Base-by-base conservation (phyloP, 23 red algal species). In the Gracilaria domingensis region DNA sequence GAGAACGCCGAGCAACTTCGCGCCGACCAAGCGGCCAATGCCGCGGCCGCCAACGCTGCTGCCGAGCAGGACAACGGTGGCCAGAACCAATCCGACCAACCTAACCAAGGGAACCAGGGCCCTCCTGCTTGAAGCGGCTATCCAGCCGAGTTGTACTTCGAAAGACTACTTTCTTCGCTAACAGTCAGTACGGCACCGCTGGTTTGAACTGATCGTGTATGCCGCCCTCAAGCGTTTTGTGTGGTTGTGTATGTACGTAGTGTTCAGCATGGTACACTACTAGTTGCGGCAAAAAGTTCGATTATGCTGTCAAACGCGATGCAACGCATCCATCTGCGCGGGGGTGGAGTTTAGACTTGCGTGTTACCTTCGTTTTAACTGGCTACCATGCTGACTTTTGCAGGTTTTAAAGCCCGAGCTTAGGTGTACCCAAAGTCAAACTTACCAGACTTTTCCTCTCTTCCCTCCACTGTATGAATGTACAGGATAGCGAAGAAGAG, bases 1-100 rank as follows among this genome's bases (percentile, higher is more conserved):
- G 94, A 95, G 32, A 92, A 98, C 44, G 73, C 88, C n/a, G 96
- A 84, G 54, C 93, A 98, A 39, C 91, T 94, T 34, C 82, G 80
- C 1, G 85, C 87, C 8, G 87, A 90, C 50, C 71, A 65, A 60
- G 79, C 73, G 17, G 65, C 83, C 38, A 71, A 71, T 59, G 67
- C 66, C 2, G 49, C 45, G 20, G 82, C 39, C 20, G 72, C 20
- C 11, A 45, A 25, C 40, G 72, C 72, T 30, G 40, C 70, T 45
- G 42, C 21, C 23, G 72, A 77, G n/a, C 91, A 91, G 24, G 67
- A 73, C 51, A 40, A 81, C 12, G 47, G 59, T 58, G 58, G 39
- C 18, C 58, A 45, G 39, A 75, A 81, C 79, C 82, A 33, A 45
- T 75, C 76, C 30, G 83, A 87, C 75, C 60, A 47, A 50, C 90